Conservation (phyloP, 2,329 filamentous ascomycete species). For the Diaporthe nobilis region DNA sequence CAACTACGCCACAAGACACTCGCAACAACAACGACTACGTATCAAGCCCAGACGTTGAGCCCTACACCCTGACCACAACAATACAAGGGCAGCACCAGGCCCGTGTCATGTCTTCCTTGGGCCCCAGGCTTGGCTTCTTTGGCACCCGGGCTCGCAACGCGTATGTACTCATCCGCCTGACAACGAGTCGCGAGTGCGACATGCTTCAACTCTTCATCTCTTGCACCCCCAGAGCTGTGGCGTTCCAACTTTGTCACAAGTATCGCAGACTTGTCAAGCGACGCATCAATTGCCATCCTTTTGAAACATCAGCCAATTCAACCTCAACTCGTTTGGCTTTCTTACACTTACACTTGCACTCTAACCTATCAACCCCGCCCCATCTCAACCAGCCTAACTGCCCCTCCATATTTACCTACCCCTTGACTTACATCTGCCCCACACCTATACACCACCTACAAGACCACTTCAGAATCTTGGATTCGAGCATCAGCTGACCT, state of each 20-base stretch:
- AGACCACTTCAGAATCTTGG: not conserved
- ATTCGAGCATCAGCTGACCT: not conserved
- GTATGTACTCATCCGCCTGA: slow-evolving; percentile 5
- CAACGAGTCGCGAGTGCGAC: slow-evolving; percentile 12
- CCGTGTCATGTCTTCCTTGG: not conserved
- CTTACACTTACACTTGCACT: not conserved
- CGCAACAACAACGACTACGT: not conserved
- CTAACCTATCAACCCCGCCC: not conserved
- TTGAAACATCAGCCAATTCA: not conserved
- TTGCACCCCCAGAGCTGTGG: not conserved
- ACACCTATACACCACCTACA: not conserved
- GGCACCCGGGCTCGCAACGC: not conserved
- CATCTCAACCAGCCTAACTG: not conserved
- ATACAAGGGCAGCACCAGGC: not conserved
- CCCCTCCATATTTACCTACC: not conserved
- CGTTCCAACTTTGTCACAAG: not conserved
- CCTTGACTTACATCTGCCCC: not conserved
- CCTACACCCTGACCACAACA: not conserved
- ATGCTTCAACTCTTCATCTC: not conserved
- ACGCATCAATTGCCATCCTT: not conserved
- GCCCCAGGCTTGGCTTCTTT: not conserved
- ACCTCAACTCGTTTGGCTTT: not conserved
- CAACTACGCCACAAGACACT: not conserved
- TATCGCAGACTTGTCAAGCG: not conserved
- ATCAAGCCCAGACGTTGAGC: not conserved